Evolutionary conservation across 225 moss, liverwort and hornwort species (phyloP).

Genomic region (Physcomitrellopsis africana): DNA sequence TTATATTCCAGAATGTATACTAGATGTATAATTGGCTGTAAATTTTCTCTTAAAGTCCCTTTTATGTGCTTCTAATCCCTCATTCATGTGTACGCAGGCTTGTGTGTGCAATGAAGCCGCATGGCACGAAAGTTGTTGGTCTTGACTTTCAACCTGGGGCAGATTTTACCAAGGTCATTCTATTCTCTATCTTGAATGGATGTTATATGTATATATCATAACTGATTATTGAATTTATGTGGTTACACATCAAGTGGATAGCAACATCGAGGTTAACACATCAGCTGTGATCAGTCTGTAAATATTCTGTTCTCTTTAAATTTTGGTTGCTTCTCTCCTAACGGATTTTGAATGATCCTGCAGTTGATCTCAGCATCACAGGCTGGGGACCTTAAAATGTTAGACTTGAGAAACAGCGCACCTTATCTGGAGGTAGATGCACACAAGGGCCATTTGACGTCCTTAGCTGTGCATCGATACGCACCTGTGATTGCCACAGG

Average conservation of each 20-base stretch:
- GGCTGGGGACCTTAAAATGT: conserved; percentile 82
- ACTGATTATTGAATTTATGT: neutral
- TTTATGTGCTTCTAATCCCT: neutral
- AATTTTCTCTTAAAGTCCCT: neutral
- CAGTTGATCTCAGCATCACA: conserved; percentile 91
- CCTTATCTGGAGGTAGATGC: conserved; percentile 84
- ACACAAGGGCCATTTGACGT: conserved; percentile 81
- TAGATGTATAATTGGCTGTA: neutral
- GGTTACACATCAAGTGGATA: neutral
- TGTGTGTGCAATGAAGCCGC: conserved; percentile 67
- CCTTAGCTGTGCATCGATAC: conserved; percentile 86
- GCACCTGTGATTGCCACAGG: conserved; percentile 93
- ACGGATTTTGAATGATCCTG: neutral
- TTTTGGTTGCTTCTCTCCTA: too few relatives aligned
- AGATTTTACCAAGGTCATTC: conserved; percentile 59
- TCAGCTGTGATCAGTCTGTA: neutral
- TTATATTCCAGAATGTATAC: neutral
- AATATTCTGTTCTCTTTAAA: too few relatives aligned
- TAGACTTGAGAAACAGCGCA: conserved; percentile 80
- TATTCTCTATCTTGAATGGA: neutral
- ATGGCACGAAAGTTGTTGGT: conserved; percentile 69
- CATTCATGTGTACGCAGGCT: conserved; percentile 48
- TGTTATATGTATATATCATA: neutral
- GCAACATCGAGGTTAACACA: neutral
- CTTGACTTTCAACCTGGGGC: conserved; percentile 76